Conservation (phyloP, 768 basidiomycete genomes). For the Inosperma sp. region DNA sequence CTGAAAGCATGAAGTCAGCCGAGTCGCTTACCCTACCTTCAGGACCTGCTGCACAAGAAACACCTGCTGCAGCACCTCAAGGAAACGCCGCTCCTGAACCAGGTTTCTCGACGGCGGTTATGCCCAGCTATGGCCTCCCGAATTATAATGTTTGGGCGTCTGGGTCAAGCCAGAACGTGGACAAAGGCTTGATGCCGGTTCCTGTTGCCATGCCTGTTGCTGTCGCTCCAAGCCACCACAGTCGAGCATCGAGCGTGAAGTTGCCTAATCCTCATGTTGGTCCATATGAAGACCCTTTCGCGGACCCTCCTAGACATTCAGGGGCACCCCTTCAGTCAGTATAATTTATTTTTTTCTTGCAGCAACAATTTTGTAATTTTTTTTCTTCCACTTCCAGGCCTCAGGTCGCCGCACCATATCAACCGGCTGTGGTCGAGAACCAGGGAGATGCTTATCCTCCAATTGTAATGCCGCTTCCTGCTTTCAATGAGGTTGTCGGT, state of each 20-base stretch:
- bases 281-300: conserved; percentile 29
- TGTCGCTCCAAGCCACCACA: conserved; percentile 9
- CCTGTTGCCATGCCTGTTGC: conserved; percentile 1
- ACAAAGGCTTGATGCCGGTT: not conserved
- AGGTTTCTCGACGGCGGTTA: conserved; percentile 13
- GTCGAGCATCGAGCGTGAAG: conserved; percentile 13
- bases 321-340: not conserved
- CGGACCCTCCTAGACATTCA: conserved; percentile 23
- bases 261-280: conserved; percentile 21
- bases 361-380: not conserved
- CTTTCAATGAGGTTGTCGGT: conserved; percentile 37
- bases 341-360: not conserved
- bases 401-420: conserved; percentile 16
- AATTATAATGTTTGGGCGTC: conserved; percentile 20
- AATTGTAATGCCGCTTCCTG: conserved; percentile 41
- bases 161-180: conserved; percentile 5
- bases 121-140: conserved; percentile 13
- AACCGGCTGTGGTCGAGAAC: conserved; percentile 19
- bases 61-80: not conserved
- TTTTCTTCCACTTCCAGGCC: conserved; percentile 14
- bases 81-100: not conserved
- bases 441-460: conserved; percentile 25
- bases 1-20: conserved; percentile 21
- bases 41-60: not conserved
- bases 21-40: conserved; percentile 11